Conservation (phyloP, 2,329 filamentous ascomycete genomes). For the Lecanosticta acicola region DNA sequence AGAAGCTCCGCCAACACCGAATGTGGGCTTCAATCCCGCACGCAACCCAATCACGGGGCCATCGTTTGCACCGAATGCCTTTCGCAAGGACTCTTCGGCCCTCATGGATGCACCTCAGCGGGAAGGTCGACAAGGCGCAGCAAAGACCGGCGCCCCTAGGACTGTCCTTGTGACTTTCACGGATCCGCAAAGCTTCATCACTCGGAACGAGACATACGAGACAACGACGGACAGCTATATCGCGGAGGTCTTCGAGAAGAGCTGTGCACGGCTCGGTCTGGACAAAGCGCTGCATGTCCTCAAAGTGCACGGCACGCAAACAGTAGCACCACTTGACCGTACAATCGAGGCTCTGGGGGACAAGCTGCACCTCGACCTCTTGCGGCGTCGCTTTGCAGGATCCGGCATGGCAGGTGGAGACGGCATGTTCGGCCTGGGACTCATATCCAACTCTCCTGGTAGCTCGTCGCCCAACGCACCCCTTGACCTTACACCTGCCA, state of each 20-base stretch:
- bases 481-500: conserved; percentile 47
- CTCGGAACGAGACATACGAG: conserved; percentile 62
- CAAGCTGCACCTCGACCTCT: conserved; percentile 68
- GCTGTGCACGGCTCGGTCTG: conserved; percentile 69
- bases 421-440: conserved; percentile 60
- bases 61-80: conserved; percentile 38
- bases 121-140: conserved; percentile 42
- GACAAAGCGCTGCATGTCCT: conserved; percentile 76
- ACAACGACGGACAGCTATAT: conserved; percentile 80
- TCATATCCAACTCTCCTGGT: conserved; percentile 60
- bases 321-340: conserved; percentile 69
- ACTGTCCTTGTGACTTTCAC: conserved; percentile 67
- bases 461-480: conserved; percentile 64
- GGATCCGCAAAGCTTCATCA: conserved; percentile 60
- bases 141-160: conserved; percentile 59
- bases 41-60: conserved; percentile 48
- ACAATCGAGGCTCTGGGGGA: conserved; percentile 74
- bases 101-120: conserved; percentile 39
- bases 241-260: conserved; percentile 71
- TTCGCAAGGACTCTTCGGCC: conserved; percentile 42
- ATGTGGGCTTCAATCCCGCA: conserved; percentile 36
- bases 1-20: conserved; percentile 16
- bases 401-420: conserved; percentile 44
- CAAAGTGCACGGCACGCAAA: conserved; percentile 68
- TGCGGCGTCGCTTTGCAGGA: conserved; percentile 59